Base-by-base conservation (phyloP, 148 eudicot genomes). In the Spergularia marina region DNA sequence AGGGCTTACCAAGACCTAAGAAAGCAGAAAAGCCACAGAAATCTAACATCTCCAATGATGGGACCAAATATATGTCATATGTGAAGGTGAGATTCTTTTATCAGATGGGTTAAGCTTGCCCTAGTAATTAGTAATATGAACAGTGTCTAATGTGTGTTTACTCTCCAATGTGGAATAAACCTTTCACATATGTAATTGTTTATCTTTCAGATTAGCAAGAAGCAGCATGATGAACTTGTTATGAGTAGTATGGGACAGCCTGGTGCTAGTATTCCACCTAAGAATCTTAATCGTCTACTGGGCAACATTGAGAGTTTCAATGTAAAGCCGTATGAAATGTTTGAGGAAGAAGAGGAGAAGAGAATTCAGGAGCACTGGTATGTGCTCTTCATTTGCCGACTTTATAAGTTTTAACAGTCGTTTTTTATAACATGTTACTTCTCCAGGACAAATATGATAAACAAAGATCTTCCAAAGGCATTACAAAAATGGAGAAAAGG, bases 31-130 rank as follows among this genome's bases (percentile, higher is more conserved):
- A 84, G 74, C 36, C 79, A 53, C 91, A 81, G 59, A 88, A 82
- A 83, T 72, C 70, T 71, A 84, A 85, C 83, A 53, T 78, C 77
- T 87, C 81, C 71, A 81, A 83, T 74, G 97, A 95, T 87, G 99
- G 98, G 75, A 81, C 97, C 81, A 88, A 82, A 82, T 95, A 95
- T 74, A 95, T 95, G 99, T 91, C 99, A 34, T 95, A 95, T 76
- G 88, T 95, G 68, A 95, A 90, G 99, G 98, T 95, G 60, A 69
- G 54, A 36, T 60, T 66, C 36, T 16, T 74, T 49, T 17, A 18
- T 58, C 34, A 21, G 16, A 57, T 13, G 20, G 23, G 44, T 70
- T 49, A 65, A 65, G 49, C 69, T 36, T 77, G 39, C 36, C 36
- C 36, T 30, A 30, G 36, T 30, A 30, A 30, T 30, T 30, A 30